phyloP scores from a whole-genome alignment of 2,329 filamentous ascomycete species.

The Aspergillus udagawae region DNA sequence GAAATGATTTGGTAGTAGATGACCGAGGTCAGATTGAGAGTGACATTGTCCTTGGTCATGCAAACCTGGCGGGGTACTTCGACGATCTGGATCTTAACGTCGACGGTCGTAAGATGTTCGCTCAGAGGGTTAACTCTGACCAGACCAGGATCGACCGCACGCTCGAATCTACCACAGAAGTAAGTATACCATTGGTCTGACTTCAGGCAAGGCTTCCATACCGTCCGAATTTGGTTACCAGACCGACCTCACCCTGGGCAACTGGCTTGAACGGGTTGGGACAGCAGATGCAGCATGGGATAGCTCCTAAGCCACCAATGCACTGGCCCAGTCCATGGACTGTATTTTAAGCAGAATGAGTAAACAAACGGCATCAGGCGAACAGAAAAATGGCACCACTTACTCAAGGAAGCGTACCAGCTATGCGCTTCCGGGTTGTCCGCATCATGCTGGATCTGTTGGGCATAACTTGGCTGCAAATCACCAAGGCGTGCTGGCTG shows the following conservation, averaged over 20 bases:
- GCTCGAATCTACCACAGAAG: slow-evolving; percentile 63
- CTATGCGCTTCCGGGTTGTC: slow-evolving; percentile 68
- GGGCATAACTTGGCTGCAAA: slow-evolving; percentile 77
- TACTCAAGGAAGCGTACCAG: slow-evolving; percentile 88
- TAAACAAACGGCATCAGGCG: slow-evolving; percentile 1
- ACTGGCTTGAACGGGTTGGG: slow-evolving; percentile 96
- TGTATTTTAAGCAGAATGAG: slow-evolving; percentile 25
- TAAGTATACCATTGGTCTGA: slow-evolving; percentile 2
- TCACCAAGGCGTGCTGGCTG: slow-evolving; percentile 78
- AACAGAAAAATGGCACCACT: slow-evolving; percentile 28
- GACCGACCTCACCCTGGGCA: slow-evolving; percentile 85
- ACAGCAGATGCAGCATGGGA: slow-evolving; percentile 87
- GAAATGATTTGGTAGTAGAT: slow-evolving; percentile 98
- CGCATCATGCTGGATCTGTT: slow-evolving; percentile 55
- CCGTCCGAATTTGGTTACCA: slow-evolving; percentile 89
- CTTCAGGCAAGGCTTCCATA: slow-evolving; percentile 17
- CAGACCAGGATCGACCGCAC: slow-evolving; percentile 91
- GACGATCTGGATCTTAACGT: slow-evolving; percentile 99
- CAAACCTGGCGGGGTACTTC: slow-evolving; percentile 93
- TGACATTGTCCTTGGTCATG: slow-evolving; percentile 99
- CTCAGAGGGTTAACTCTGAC: slow-evolving; percentile 96
- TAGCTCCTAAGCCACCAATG: slow-evolving; percentile 75
- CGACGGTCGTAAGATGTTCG: slow-evolving; percentile 83
- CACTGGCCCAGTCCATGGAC: slow-evolving; percentile 70
- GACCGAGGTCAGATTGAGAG: slow-evolving; percentile 85